Evolutionary conservation across 805 yeast genomes (phyloP).

Genomic region (Hanseniaspora jakobsenii): DNA sequence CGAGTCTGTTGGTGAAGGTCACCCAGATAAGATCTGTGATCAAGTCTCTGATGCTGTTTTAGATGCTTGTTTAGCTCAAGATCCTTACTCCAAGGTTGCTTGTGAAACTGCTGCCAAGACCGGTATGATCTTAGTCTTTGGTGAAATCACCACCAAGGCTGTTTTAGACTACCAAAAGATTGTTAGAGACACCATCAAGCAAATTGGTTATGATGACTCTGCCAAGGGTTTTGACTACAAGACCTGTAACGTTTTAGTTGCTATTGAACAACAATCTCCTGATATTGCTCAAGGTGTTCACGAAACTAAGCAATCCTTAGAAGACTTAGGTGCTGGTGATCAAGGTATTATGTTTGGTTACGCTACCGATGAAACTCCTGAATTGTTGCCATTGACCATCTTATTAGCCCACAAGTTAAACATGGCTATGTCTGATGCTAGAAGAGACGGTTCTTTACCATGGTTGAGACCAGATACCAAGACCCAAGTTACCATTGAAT

Average conservation of each 20-base stretch:
- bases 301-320: constrained; percentile 76
- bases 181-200: constrained; percentile 95
- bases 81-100: constrained; percentile 96
- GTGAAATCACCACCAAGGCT: constrained; percentile 98
- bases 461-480: constrained; percentile 99
- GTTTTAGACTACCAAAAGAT: constrained; percentile 90
- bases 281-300: constrained; percentile 99
- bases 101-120: constrained; percentile 99
- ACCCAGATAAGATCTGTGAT: constrained; percentile 94
- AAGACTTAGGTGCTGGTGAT: constrained; percentile 99
- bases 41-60: constrained; percentile 97
- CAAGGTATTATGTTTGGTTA: constrained; percentile 99
- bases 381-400: constrained; percentile 89
- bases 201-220: constrained; percentile 93
- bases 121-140: constrained; percentile 98
- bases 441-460: constrained; percentile 85
- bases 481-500: constrained; percentile 98
- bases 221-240: constrained; percentile 97
- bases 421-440: constrained; percentile 91
- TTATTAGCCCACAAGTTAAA: constrained; percentile 90
- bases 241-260: constrained; percentile 97
- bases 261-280: constrained; percentile 98
- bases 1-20: constrained; percentile 89
- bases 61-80: constrained; percentile 91
- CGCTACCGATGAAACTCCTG: constrained; percentile 98